Evolutionary conservation across 2,329 filamentous ascomycete species (phyloP).

Genomic region (Stemphylium beticola): DNA sequence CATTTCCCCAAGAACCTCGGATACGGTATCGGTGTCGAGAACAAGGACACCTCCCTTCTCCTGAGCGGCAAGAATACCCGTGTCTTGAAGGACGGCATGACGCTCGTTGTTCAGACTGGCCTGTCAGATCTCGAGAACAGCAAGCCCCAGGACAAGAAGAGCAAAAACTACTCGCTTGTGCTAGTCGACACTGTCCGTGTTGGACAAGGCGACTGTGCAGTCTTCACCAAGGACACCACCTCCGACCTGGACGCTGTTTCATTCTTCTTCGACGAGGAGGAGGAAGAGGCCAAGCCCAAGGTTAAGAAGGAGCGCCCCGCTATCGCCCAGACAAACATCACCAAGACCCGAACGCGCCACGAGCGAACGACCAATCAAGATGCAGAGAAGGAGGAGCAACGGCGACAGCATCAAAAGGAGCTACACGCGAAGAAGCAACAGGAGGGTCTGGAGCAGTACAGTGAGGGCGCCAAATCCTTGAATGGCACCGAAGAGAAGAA

Average conservation of each 20-base stretch:
- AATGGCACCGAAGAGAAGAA: constrained; percentile 96
- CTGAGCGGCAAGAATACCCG: constrained; percentile 87
- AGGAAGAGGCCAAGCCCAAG: constrained; percentile 82
- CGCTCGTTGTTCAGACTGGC: constrained; percentile 85
- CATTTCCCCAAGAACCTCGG: constrained; percentile 94
- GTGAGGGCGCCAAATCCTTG: constrained; percentile 80
- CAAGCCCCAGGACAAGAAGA: constrained; percentile 86
- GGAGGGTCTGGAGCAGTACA: constrained; percentile 83
- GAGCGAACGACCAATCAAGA: constrained; percentile 88
- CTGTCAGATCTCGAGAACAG: constrained; percentile 89
- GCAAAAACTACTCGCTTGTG: constrained; percentile 85
- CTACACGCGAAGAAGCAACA: constrained; percentile 82
- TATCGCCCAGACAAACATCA: constrained; percentile 93
- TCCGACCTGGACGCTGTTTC: constrained; percentile 92
- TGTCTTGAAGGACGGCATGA: constrained; percentile 94
- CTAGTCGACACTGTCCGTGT: constrained; percentile 94
- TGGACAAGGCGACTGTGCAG: constrained; percentile 74
- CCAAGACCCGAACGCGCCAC: constrained; percentile 87
- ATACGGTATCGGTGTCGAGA: constrained; percentile 90
- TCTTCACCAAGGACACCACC: constrained; percentile 93
- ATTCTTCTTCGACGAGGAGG: constrained; percentile 98
- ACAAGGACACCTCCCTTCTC: constrained; percentile 79
- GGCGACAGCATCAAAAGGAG: constrained; percentile 92
- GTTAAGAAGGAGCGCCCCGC: constrained; percentile 87
- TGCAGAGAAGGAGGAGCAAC: constrained; percentile 85